phyloP scores from a whole-genome alignment of 1,284 basidiomycete species.

The Ceratobasidium sp. region DNA sequence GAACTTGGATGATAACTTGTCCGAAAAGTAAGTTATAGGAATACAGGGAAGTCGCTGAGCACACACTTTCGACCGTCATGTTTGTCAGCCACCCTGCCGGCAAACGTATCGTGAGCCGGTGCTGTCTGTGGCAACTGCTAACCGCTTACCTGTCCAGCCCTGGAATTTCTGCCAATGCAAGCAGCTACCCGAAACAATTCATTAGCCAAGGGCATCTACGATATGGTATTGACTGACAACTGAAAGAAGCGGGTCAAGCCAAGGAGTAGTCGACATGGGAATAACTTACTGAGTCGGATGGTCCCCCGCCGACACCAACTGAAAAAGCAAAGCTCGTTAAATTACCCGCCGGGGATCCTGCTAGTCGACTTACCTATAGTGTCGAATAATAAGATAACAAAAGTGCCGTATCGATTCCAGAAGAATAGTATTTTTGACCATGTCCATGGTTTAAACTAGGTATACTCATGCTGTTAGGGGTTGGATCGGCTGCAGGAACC shows the following conservation, averaged over 20 bases:
- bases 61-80: conserved; percentile 40
- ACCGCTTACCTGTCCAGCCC: conserved; percentile 37
- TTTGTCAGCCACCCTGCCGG: conserved; percentile 39
- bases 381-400: conserved; percentile 36
- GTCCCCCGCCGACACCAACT: conserved; percentile 38
- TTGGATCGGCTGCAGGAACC: neutral
- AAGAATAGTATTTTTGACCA: conserved; percentile 38
- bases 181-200: conserved; percentile 13
- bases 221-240: conserved; percentile 22
- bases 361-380: conserved; percentile 23
- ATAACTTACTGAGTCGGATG: conserved; percentile 31
- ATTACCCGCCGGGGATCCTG: no score
- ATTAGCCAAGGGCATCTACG: neutral
- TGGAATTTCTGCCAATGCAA: conserved; percentile 41
- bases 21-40: neutral
- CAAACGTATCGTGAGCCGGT: conserved; percentile 17
- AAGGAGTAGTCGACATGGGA: neutral
- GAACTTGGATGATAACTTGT: conserved; percentile 38
- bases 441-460: conserved; percentile 37
- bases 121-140: neutral
- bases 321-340: neutral
- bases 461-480: conserved; percentile 1
- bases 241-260: conserved; percentile 7
- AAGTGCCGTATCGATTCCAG: conserved; percentile 40
- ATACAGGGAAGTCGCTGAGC: neutral